Base-by-base conservation (phyloP, 164 flowering plant species). In the Stephania cephalantha region DNA sequence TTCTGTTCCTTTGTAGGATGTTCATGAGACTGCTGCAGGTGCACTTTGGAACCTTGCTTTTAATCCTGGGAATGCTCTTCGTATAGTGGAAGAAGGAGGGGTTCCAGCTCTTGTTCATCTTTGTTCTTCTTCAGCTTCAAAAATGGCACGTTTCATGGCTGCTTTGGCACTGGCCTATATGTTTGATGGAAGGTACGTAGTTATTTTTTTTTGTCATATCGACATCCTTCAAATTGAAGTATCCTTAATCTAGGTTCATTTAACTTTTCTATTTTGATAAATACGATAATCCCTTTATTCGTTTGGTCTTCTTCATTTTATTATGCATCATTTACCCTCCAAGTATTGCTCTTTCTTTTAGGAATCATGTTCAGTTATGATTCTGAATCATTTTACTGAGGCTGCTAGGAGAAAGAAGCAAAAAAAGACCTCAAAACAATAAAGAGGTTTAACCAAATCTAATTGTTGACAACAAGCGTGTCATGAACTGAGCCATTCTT, bases 11-110 rank as follows among this genome's bases (percentile, higher is more conserved):
- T 73, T 81, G 15, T 84, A 92, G 97, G 98, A 96, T 84, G 99
- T 96, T 73, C 98, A 94, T 80, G 98, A 94, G 85, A 94, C 99
- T 78, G 99, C 99, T 66, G 99, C 98, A 10, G 99, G 98, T 70
- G 99, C 99, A 73, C 93, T 96, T 66, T 93, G 97, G 98, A 96
- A 96, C 80, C 95, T 96, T 83, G 98, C 99, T 77, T 96, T 92
- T 71, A 94, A 94, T 77, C 90, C 97, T 50, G 92, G 94, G 35
- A 96, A 96, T 88, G 99, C 99, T 77, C 87, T 91, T 9, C 97
- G 94, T 13, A 94, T 96, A 76, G 97, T 94, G 79, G 98, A 96
- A 75, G 98, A 94, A 86, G 97, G 93, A 20, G 99, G 99, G 22
- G 98, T 96, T 79, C 86, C 93, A 6, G 94, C 91, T 35, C 91